phyloP scores from a whole-genome alignment of 2,329 filamentous ascomycete genomes.

The Alternaria gaisen region DNA sequence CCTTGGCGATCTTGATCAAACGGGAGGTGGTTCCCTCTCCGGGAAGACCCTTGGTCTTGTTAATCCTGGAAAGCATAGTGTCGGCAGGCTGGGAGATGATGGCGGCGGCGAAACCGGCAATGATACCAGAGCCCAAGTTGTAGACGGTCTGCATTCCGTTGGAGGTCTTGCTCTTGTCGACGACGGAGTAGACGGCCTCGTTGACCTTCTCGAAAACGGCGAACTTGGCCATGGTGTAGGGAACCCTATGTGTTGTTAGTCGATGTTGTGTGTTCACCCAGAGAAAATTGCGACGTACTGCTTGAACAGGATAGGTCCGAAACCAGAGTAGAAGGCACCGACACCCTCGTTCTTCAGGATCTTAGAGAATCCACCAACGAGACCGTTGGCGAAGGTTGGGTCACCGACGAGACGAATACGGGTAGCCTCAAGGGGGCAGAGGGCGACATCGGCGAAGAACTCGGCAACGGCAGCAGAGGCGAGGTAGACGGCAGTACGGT shows the following conservation, averaged over 20 bases:
- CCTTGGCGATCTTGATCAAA: constrained; percentile 86
- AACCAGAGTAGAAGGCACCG: constrained; percentile 88
- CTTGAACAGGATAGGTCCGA: constrained; percentile 67
- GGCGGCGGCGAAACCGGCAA: constrained; percentile 87
- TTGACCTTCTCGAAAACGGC: constrained; percentile 91
- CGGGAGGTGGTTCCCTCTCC: constrained; percentile 84
- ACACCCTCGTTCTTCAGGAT: constrained; percentile 84
- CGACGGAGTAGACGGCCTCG: constrained; percentile 72
- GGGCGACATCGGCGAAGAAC: constrained; percentile 79
- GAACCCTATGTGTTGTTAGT: constrained; percentile 67
- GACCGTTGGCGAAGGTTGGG: constrained; percentile 83
- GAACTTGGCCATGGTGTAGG: constrained; percentile 96
- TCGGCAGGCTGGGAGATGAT: constrained; percentile 89
- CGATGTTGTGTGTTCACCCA: not conserved
- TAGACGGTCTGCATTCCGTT: constrained; percentile 76
- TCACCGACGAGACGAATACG: constrained; percentile 92
- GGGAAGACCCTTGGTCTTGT: constrained; percentile 89
- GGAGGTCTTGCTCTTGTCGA: constrained; percentile 77
- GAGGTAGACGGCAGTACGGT: constrained; percentile 84
- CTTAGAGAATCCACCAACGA: constrained; percentile 81
- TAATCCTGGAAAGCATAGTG: constrained; percentile 95
- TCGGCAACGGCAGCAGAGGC: constrained; percentile 69
- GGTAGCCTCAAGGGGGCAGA: constrained; percentile 91
- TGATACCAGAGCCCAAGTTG: constrained; percentile 86
- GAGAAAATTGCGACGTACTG: constrained; percentile 40